Percentiles rank a stretch among this genome's conserved stretches.
These are phyloP conservation scores for Cladosporium sp. DNA, from an alignment of 2,329 filamentous ascomycete genomes.

Conservation along the genomic window DNA sequence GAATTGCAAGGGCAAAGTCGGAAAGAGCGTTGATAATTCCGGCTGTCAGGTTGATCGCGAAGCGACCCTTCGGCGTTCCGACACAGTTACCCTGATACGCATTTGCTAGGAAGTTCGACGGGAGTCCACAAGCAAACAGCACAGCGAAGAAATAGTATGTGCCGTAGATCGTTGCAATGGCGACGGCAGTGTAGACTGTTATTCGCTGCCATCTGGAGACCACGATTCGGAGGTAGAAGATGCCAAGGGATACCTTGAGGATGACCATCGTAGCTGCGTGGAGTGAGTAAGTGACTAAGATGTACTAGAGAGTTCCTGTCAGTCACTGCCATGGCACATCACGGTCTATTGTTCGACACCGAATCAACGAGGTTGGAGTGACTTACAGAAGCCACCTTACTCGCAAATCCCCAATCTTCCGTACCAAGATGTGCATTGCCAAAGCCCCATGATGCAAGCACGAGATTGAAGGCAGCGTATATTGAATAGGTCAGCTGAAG, in stretches of 20 bases:
- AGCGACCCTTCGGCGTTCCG: constrained; percentile 15
- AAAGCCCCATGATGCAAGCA: constrained; percentile 3
- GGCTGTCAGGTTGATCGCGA: constrained; percentile 21
- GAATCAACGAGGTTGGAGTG: no score
- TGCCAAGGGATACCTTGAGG: constrained; percentile 42
- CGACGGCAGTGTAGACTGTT: constrained; percentile 25
- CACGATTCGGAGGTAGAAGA: constrained; percentile 45
- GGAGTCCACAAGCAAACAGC: constrained; percentile 30
- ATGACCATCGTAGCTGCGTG: constrained; percentile 39
- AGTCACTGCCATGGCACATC: background rate
- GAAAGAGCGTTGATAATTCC: constrained; percentile 35
- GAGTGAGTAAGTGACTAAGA: constrained; percentile 32
- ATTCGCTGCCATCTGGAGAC: constrained; percentile 35
- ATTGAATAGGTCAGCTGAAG: background rate
- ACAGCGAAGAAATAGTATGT: constrained; percentile 30
- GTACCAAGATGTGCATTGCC: background rate
- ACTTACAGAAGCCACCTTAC: background rate
- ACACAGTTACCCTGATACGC: constrained; percentile 19
- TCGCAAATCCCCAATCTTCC: background rate
- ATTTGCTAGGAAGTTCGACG: constrained; percentile 19
- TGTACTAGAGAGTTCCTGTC: constrained; percentile 16
- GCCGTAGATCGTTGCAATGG: constrained; percentile 31
- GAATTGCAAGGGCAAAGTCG: constrained; percentile 33
- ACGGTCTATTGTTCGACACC: background rate
- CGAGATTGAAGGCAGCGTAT: constrained; percentile 13